Percentiles rank a stretch among this genome's conserved stretches.
phyloP scores from a whole-genome alignment of 208 protist genomes.

The Trichomonas tenax region DNA sequence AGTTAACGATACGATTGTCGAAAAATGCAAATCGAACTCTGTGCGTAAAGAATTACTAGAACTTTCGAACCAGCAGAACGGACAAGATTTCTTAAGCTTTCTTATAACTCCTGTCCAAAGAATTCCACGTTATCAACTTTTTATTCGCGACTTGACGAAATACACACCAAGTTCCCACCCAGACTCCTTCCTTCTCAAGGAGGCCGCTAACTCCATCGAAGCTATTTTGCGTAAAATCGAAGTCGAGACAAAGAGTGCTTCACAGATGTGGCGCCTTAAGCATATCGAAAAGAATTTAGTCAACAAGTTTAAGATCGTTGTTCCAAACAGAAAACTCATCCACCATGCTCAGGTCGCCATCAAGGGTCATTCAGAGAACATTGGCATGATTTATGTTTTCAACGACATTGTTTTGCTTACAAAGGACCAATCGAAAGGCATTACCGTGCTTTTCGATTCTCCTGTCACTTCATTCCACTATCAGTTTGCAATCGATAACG shows the following conservation, averaged over 20 bases:
- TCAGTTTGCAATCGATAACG: neutral
- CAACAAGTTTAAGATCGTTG: neutral
- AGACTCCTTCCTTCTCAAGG: neutral
- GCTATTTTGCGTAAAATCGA: neutral
- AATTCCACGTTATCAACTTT: slow-evolving; percentile 3
- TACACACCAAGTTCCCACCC: neutral
- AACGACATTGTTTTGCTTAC: neutral
- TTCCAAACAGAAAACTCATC: neutral
- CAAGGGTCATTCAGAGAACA: neutral
- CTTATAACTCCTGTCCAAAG: neutral
- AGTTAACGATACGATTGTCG: neutral
- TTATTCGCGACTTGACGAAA: neutral
- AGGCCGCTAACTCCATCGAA: neutral
- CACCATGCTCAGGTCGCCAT: neutral
- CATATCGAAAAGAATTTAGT: neutral
- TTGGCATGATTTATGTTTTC: neutral
- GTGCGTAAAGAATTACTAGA: neutral
- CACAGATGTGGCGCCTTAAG: neutral
- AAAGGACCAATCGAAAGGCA: neutral
- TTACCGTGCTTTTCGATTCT: too few species aligned
- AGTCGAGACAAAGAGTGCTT: neutral
- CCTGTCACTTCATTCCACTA: neutral
- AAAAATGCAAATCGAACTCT: neutral
- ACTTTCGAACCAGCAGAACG: neutral
- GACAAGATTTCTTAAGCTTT: neutral